Base-by-base conservation (phyloP, 768 basidiomycete species). In the Suillus americanus region DNA sequence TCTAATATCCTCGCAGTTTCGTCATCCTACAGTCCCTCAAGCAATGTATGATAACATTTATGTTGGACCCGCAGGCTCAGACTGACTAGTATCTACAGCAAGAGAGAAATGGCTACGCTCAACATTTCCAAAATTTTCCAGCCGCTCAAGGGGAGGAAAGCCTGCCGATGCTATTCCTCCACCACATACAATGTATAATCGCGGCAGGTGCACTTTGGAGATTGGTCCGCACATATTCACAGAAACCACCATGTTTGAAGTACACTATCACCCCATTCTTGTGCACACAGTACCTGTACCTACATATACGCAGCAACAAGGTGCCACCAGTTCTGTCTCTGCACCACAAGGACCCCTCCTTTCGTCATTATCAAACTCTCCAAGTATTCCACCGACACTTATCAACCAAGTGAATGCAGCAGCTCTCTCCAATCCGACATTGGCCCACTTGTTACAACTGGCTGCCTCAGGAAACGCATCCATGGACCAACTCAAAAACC, bases 221-320 rank as follows among this genome's bases (percentile, higher is more conserved):
- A 85, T 94, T 38, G 92, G 92, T 6, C 92, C 92, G 16, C 91
- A 92, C 73, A 77, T 80, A 33, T 94, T 94, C 69, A 71, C 79
- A 40, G 85, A 88, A 28, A 92, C 91, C 0, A 79, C 83, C 0
- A 79, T 94, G 65, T 92, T 86, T 67, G 90, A 94, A 75, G 89
- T 90, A 10, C 83, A 87, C 70, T 93, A 92, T 74, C 80, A 86
- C 23, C 76, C 82, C 4, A 65, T 74, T n/a, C 73, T 68, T 16
- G 60, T 67, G 12, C 41, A 65, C 23, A 70, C 70, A 41, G n/a
- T 72, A 6, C 64, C 75, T 33, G 64, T 68, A 43, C 65, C 68
- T 64, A 68, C 70, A 5, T 73, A 69, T 54, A 68, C 69, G 25
- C 71, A 77, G 66, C 75, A 77, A 50, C 43, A 68, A 18, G 35